These are phyloP conservation scores for Lepraria neglecta DNA, from an alignment of 495 filamentous ascomycete species.

Conservation along the genomic window DNA sequence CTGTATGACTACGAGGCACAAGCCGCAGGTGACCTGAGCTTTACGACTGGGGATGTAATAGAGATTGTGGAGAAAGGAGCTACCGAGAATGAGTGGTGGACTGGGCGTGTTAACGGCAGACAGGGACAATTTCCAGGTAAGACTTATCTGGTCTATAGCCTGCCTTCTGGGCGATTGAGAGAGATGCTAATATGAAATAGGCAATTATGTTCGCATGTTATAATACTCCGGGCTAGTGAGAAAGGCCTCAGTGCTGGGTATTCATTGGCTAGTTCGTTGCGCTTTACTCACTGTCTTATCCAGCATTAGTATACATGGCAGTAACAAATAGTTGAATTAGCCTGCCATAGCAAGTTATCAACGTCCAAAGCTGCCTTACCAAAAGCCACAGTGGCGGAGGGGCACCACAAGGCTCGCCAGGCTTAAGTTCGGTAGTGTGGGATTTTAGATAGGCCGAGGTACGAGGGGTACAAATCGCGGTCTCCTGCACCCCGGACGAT, in stretches of 20 bases:
- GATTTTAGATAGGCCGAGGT: conserved; percentile 3
- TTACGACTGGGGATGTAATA: conserved; percentile 82
- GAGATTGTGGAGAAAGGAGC: conserved; percentile 73
- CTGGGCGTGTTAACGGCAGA: conserved; percentile 65
- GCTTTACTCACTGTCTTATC: not conserved
- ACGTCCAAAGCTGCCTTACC: not conserved
- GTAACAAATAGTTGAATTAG: not conserved
- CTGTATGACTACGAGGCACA: conserved; percentile 96
- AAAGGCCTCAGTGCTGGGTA: not conserved
- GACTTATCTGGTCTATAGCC: conserved; percentile 26
- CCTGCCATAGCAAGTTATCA: not conserved
- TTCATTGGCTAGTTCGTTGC: not conserved
- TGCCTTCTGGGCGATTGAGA: not conserved
- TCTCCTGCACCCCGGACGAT: conserved; percentile 3
- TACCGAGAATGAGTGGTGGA: conserved; percentile 98
- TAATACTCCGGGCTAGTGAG: conserved; percentile 1
- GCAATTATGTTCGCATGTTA: conserved; percentile 24
- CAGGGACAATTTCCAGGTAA: conserved; percentile 92
- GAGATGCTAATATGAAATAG: conserved; percentile 13
- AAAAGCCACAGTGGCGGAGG: not conserved
- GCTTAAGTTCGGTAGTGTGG: not conserved
- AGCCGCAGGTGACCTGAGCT: conserved; percentile 89
- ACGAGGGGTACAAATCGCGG: not conserved
- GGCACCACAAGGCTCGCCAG: not conserved
- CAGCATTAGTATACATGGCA: not conserved